Base-by-base conservation (phyloP, 2,329 filamentous ascomycete species). In the Botrytis byssoidea region DNA sequence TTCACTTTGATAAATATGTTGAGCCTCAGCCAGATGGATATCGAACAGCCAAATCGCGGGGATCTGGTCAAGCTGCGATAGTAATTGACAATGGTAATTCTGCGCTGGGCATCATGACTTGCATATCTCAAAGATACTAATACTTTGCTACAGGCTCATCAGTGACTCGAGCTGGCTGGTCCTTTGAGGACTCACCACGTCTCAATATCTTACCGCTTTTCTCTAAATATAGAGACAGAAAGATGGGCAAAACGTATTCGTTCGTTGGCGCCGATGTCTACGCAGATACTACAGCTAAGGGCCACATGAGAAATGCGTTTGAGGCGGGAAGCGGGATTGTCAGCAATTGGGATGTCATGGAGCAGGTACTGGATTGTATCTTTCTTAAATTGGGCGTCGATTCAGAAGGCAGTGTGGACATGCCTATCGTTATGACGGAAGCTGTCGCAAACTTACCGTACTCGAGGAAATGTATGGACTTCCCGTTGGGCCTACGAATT, bases 311-410 rank as follows among this genome's bases (percentile, higher is more conserved):
- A 81, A 93, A 93, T 82, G 92, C 95, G 1, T 98, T 98, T 79
- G 96, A 99, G 82, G 89, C 92, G 2, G 95, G 95, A 37, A 95
- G 92, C 63, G 95, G 95, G 76, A 92, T 99, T 66, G 90, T 98
- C 75, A 95, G 93, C 82, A 98, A 98, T 81, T 99, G 97, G 94
- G 96, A 99, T 83, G 95, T 94, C 48, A 94, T 97, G 90, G 96
- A 99, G 83, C 94, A 95, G 74, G 87, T 98, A 8, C 84, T 99
- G 65, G 96, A 99, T 84, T 98, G 98, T 82, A 88, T 95, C 60
- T 99, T 99, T 82, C 87, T 98, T 77, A 98, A 98, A 84, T 85
- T 99, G 72, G 96, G 96, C 7, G 88, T 99, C 78, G 94, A 97
- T 77, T 90, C 90, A 25, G 89, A 91, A 67, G 93, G 93, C 14